Conservation (phyloP, 176 grass and related monocot genomes). For the Bothriochloa decipiens region DNA sequence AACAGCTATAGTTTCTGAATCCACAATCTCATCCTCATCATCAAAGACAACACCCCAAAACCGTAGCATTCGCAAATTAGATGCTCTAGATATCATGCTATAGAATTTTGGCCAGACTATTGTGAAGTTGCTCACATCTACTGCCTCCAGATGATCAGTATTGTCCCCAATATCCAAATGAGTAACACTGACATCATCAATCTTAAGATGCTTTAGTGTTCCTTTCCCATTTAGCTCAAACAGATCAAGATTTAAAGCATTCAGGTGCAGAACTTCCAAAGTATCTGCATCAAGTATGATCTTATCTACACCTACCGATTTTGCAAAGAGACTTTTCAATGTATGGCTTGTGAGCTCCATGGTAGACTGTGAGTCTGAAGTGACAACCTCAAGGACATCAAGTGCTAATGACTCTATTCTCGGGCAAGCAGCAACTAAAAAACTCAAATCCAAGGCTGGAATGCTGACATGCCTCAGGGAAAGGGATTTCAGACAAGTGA, state of each 20-base stretch:
- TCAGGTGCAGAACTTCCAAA: constrained; percentile 79
- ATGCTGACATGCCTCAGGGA: constrained; percentile 88
- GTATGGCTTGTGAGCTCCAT: constrained; percentile 84
- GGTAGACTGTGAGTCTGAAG: constrained; percentile 73
- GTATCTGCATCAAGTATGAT: constrained; percentile 92
- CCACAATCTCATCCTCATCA: constrained; percentile 93
- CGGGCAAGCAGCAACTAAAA: constrained; percentile 77
- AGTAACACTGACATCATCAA: constrained; percentile 95
- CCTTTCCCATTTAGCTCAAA: constrained; percentile 93
- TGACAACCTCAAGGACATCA: constrained; percentile 94
- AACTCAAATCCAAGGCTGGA: constrained; percentile 82
- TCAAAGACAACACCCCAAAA: constrained; percentile 98
- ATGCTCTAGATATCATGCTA: constrained; percentile 80
- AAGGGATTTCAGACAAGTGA: constrained; percentile 90
- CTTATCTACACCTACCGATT: constrained; percentile 82
- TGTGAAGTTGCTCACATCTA: constrained; percentile 91
- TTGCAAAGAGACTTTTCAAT: constrained; percentile 76
- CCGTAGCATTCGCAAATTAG: constrained; percentile 67
- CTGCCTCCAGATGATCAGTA: constrained; percentile 77
- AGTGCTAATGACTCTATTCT: constrained; percentile 88
- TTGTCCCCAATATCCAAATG: constrained; percentile 92
- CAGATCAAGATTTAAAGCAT: constrained; percentile 93
- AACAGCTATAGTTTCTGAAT: constrained; percentile 88
- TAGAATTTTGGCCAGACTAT: constrained; percentile 96
- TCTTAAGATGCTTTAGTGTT: constrained; percentile 83